Evolutionary conservation across 2,329 filamentous ascomycete genomes (phyloP), one percentile per base, ranked within the genome.

Genomic region (Pseudogymnoascus sp.): DNA sequence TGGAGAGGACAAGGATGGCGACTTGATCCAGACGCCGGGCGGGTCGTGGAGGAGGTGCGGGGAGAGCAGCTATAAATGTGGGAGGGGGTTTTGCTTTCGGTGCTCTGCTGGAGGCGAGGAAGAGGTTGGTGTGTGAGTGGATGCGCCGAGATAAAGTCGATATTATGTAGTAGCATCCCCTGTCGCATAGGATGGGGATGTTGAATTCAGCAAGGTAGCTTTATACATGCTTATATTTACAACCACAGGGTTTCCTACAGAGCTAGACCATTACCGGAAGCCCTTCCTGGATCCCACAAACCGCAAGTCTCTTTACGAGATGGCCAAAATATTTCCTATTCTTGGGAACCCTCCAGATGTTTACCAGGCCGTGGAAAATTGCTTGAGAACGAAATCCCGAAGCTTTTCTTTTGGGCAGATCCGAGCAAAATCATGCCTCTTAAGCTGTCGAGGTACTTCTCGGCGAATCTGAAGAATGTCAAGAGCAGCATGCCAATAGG

Each of bases 61-160:
- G 3, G 73, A 81, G 65, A 77, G 79, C 65, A 84, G 81, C 10
- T 86, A 81, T 69, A 74, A 73, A 13, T 87, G 84, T 64, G 79
- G 78, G 3, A 76, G 80, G 61, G 79, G 83, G 64, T 86, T 86
- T 72, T 87, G 84, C 71, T 85, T 87, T 66, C 77, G 75, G 8
- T 86, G 84, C 29, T 55, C 48, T 12, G 48, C 12, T 33, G 48
- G 10, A 10, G 29, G 29, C 5, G 29, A 55, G 9, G n/a, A 29
- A 6, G 44, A n/a, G 5, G 10, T 33, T 33, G 48, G 9, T 12
- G 29, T 33, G 9, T 55, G 48, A 55, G 48, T 33, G 5, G 5
- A 8, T 17, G 8, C 17, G n/a, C 5, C 2, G 33, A 6, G 8
- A 12, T 9, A 3, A 33, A 9, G 48, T 31, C 4, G n/a, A 7